These are phyloP conservation scores for Peziza echinospora DNA, from an alignment of 495 filamentous ascomycete species.

Conservation along the genomic window DNA sequence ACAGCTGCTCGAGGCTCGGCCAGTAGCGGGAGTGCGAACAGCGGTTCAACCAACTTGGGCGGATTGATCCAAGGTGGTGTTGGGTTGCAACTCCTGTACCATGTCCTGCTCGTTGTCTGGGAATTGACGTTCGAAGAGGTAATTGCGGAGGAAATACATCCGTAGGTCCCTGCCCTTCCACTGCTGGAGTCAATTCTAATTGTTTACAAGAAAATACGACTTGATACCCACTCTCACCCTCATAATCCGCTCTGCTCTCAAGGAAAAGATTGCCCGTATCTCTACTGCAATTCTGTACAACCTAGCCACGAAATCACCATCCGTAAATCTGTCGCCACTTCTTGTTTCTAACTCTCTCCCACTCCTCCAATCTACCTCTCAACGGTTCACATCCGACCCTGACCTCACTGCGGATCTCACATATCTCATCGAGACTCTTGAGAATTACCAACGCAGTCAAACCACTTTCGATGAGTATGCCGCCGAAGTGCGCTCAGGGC, in stretches of 20 bases:
- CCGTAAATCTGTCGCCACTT: slow-evolving; percentile 50
- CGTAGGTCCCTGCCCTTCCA: slow-evolving; percentile 6
- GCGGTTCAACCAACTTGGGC: slow-evolving; percentile 39
- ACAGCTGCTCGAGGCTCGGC: slow-evolving; percentile 49
- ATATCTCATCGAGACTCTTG: slow-evolving; percentile 51
- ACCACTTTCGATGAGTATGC: slow-evolving; percentile 95
- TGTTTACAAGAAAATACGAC: slow-evolving; percentile 53
- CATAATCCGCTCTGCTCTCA: slow-evolving; percentile 74
- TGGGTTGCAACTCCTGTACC: slow-evolving; percentile 82
- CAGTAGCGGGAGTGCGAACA: slow-evolving; percentile 33
- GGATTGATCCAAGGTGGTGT: slow-evolving; percentile 56
- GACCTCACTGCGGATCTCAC: slow-evolving; percentile 76
- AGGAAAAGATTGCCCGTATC: slow-evolving; percentile 91
- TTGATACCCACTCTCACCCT: slow-evolving; percentile 77
- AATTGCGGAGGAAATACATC: slow-evolving; percentile 45
- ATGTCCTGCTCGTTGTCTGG: slow-evolving; percentile 82
- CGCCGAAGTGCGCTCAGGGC: slow-evolving; percentile 67
- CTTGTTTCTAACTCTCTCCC: slow-evolving; percentile 36
- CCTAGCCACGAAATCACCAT: slow-evolving; percentile 35
- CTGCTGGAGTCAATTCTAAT: slow-evolving; percentile 13
- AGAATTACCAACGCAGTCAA: slow-evolving; percentile 87
- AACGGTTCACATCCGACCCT: slow-evolving; percentile 67
- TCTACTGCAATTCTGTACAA: slow-evolving; percentile 75
- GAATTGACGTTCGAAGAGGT: slow-evolving; percentile 82
- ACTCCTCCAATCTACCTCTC: slow-evolving; percentile 55